Conservation (phyloP, 768 basidiomycete species). For the Lactarius sp. region DNA sequence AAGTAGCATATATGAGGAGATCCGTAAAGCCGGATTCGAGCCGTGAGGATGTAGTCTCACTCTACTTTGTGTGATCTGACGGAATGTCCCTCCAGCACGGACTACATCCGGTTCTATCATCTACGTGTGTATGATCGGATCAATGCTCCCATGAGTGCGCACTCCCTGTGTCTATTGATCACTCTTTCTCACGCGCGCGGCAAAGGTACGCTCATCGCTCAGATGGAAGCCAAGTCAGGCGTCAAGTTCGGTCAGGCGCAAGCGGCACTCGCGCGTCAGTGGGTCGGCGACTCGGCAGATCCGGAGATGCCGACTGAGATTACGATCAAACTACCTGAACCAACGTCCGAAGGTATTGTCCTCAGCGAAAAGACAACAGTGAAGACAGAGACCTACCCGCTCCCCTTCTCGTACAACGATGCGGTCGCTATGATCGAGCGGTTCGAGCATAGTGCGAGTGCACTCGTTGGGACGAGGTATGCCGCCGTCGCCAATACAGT, state of each 20-base stretch:
- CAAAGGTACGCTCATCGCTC: constrained; percentile 47
- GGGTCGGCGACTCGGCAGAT: constrained; percentile 49
- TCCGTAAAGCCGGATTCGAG: constrained; percentile 71
- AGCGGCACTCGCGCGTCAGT: constrained; percentile 74
- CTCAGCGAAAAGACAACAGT: constrained; percentile 48
- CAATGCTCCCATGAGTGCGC: constrained; percentile 64
- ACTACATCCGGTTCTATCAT: constrained; percentile 91
- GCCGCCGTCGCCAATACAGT: constrained; percentile 70
- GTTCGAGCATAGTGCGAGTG: constrained; percentile 65
- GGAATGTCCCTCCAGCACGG: constrained; percentile 41
- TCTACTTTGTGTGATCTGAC: neutral
- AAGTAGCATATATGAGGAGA: constrained; percentile 76
- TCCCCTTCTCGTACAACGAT: constrained; percentile 64
- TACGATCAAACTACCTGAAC: constrained; percentile 51
- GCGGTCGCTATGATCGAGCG: constrained; percentile 60
- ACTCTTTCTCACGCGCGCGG: neutral
- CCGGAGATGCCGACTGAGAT: constrained; percentile 44
- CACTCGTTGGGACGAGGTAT: constrained; percentile 44
- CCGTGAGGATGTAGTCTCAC: constrained; percentile 47
- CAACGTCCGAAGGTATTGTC: constrained; percentile 45
- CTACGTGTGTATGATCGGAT: constrained; percentile 88
- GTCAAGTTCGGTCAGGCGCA: constrained; percentile 83
- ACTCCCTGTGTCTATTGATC: neutral
- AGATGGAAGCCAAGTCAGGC: constrained; percentile 70
- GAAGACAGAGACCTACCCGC: constrained; percentile 56